Percentiles rank a stretch among this genome's conserved stretches.
Conservation (phyloP, 75 land plant genomes). For the Cryptomeria japonica region DNA sequence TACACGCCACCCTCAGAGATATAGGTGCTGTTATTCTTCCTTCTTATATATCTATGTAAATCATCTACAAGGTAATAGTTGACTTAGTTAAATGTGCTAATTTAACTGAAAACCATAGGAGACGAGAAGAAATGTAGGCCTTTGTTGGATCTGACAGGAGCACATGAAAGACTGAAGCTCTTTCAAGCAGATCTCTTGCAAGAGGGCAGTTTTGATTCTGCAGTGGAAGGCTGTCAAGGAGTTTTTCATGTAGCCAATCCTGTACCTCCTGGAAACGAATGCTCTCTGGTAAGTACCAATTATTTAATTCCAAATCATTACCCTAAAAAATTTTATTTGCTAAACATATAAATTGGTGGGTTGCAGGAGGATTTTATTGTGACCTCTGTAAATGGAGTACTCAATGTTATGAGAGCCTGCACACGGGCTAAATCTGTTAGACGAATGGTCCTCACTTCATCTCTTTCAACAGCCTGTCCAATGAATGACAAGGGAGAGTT, state of each 20-base stretch:
- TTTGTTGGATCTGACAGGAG: constrained; percentile 19
- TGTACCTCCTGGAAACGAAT: too few species aligned
- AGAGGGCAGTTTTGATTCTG: constrained; percentile 18
- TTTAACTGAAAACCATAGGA: not conserved
- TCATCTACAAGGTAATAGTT: too few species aligned
- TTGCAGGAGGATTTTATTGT: constrained; percentile 29
- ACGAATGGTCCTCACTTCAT: constrained; percentile 35
- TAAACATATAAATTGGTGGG: not conserved
- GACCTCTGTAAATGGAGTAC: constrained; percentile 40
- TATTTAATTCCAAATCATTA: too few species aligned
- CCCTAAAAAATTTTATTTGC: too few species aligned
- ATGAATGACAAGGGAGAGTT: constrained; percentile 20
- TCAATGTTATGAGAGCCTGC: constrained; percentile 39
- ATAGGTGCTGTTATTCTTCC: too few species aligned
- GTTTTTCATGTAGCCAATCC: constrained; percentile 48
- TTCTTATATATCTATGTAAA: too few species aligned
- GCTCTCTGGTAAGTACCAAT: too few species aligned
- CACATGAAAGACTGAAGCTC: constrained; percentile 31
- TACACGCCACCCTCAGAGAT: too few species aligned
- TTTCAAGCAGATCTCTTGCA: not conserved
- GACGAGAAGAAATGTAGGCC: constrained; percentile 16
- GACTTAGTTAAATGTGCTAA: too few species aligned
- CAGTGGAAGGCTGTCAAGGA: constrained; percentile 28
- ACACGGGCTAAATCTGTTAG: constrained; percentile 3
- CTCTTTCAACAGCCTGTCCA: constrained; percentile 21